Percentiles rank a stretch among this genome's conserved stretches.
Evolutionary conservation across 2,329 filamentous ascomycete species (phyloP).

Genomic region (Escovopsis weberi): DNA sequence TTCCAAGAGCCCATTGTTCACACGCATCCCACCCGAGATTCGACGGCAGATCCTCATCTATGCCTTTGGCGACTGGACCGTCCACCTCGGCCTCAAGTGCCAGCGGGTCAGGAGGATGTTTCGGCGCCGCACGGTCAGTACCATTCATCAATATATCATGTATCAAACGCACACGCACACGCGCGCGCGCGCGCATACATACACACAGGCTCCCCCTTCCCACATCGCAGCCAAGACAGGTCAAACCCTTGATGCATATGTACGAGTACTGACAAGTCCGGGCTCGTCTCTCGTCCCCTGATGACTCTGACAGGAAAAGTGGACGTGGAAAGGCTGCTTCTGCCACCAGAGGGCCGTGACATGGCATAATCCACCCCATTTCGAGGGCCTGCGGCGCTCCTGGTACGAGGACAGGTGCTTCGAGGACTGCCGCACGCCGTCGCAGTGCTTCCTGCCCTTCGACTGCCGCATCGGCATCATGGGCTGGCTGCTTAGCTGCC

Average conservation of each 20-base stretch:
- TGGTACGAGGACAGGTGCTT: neutral
- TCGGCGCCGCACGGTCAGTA: neutral
- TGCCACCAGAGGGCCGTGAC: neutral
- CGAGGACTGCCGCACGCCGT: neutral
- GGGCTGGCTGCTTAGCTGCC: conserved; percentile 12
- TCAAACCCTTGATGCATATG: no score
- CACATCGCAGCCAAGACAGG: no score
- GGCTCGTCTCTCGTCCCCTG: neutral
- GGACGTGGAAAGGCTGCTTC: neutral
- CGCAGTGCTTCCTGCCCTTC: neutral
- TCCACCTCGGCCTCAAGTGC: neutral
- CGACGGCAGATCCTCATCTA: neutral
- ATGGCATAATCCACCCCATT: neutral
- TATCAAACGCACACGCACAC: no score
- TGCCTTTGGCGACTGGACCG: neutral
- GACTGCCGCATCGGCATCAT: conserved; percentile 10
- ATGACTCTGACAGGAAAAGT: neutral
- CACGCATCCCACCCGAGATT: neutral
- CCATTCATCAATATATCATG: neutral
- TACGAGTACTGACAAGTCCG: neutral
- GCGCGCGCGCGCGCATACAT: no score
- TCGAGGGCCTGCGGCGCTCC: neutral
- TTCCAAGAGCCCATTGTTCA: neutral
- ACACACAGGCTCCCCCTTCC: no score
- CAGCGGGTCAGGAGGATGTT: neutral